A percentile compares a stretch with the other conserved stretches of the same genome.
These are phyloP conservation scores for Nakazawaea siamensis DNA, from an alignment of 805 yeast genomes.

Conservation along the genomic window DNA sequence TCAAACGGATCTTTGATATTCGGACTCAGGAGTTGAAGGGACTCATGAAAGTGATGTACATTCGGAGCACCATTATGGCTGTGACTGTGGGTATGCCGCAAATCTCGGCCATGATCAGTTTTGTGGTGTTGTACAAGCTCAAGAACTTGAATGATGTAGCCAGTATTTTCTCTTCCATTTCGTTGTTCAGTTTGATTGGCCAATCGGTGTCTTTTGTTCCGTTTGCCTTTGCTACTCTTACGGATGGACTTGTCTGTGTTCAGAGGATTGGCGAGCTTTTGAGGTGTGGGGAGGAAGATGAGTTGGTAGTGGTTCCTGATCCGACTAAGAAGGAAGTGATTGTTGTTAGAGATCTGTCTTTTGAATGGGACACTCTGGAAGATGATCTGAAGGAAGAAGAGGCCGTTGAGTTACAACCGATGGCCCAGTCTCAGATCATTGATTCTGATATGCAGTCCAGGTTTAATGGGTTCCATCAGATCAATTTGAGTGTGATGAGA, in stretches of 20 bases:
- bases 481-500: conserved; percentile 38
- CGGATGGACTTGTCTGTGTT: conserved; percentile 58
- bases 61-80: conserved; percentile 56
- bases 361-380: conserved; percentile 54
- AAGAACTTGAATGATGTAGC: conserved; percentile 39
- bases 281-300: conserved; percentile 32
- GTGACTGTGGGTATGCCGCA: conserved; percentile 59
- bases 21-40: conserved; percentile 31
- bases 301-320: conserved; percentile 12
- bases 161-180: conserved; percentile 58
- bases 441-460: conserved; percentile 16
- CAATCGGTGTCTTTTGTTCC: conserved; percentile 62
- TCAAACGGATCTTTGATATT: conserved; percentile 24
- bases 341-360: conserved; percentile 49
- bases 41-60: conserved; percentile 45
- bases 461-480: conserved; percentile 32
- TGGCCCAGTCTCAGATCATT: conserved; percentile 11
- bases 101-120: conserved; percentile 59
- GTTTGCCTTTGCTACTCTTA: conserved; percentile 53
- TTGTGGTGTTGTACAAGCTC: conserved; percentile 25
- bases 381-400: conserved; percentile 20
- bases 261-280: conserved; percentile 46
- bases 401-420: conserved; percentile 15
- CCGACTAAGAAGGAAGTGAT: conserved; percentile 16
- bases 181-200: conserved; percentile 55